Conservation (phyloP, 2,329 filamentous ascomycete species). For the Graphilbum ipis-grandicollis region DNA sequence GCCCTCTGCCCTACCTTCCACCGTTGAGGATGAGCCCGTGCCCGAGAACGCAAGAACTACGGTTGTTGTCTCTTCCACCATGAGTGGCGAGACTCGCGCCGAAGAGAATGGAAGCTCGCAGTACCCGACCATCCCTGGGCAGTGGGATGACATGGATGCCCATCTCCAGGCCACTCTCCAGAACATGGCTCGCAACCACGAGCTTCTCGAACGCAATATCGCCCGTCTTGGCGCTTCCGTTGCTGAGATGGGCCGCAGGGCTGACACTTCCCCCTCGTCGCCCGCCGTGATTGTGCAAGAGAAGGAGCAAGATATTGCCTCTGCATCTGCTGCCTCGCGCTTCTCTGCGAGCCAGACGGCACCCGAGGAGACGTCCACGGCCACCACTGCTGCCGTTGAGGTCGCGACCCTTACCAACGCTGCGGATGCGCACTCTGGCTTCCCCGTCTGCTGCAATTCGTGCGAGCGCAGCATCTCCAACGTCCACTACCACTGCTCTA, state of each 20-base stretch:
- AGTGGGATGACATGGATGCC: constrained; percentile 4
- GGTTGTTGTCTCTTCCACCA: constrained; percentile 4
- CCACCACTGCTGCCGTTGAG: neutral
- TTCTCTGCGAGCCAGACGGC: too few relatives aligned
- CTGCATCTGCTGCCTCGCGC: neutral
- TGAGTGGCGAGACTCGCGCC: neutral
- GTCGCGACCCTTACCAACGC: neutral
- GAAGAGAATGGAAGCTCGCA: constrained; percentile 1
- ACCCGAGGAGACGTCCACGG: neutral
- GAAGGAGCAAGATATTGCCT: neutral
- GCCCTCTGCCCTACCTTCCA: constrained; percentile 14
- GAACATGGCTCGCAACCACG: constrained; percentile 11
- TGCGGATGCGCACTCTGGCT: constrained; percentile 17
- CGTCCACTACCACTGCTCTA: constrained; percentile 85
- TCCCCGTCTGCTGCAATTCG: constrained; percentile 86
- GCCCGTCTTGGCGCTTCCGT: constrained; percentile 8
- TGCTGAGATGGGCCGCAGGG: constrained; percentile 4
- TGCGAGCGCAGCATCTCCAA: constrained; percentile 66
- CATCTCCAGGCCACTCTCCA: constrained; percentile 4
- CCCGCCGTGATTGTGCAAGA: neutral
- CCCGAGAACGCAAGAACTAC: too few relatives aligned
- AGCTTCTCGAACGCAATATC: constrained; percentile 7
- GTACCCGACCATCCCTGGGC: constrained; percentile 5
- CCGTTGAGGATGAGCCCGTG: constrained; percentile 33
- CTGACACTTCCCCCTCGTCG: neutral